Base-by-base conservation (phyloP, 768 basidiomycete genomes). In the Mycena vulgaris region DNA sequence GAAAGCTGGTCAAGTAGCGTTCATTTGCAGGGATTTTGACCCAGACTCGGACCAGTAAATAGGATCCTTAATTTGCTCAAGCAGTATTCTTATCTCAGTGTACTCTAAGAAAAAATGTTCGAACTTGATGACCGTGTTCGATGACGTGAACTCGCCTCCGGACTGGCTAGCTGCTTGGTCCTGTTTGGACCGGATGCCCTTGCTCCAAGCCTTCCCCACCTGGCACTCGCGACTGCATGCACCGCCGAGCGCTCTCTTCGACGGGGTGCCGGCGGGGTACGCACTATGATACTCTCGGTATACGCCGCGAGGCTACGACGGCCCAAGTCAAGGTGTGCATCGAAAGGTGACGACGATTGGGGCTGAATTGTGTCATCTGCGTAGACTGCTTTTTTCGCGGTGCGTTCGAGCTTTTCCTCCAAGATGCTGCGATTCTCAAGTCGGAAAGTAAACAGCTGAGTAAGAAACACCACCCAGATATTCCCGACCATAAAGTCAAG, bases 391-490 rank as follows among this genome's bases (percentile, higher is more conserved):
- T 68, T 72, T 35, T 65, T 72, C 52, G 47, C 71, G 31, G 67
- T 69, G 53, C 3, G 71, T 69, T 6, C 27, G 23, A 13, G 21
- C 17, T 31, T 23, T 10, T 47, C 17, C 2, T 11, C 9, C 31
- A 25, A 1, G 33, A 13, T 35, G 10, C 9, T 17, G n/a, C 40
- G 33, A 19, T 8, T 8, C 8, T 3, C 23, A 7, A 47, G 5
- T 27, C 51, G 8, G 1, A 8, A 14, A 16, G 16, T 27, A 13
- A 13, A 3, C 35, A 69, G 68, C 30, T 73, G 47, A 73, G 71
- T 53, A 73, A 73, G 23, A 37, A 56, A 39, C 71, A 72, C 23
- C 71, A 72, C 39, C 71, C 71, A 1, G 71, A 73, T 42, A 49
- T 73, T 7, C 71, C 67, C 21, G 48, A 69, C 39, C 68, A 62